A percentile compares a stretch with the other conserved stretches of the same genome.
Evolutionary conservation across 345 rosid species (phyloP).

Genomic region (Draba incana): DNA sequence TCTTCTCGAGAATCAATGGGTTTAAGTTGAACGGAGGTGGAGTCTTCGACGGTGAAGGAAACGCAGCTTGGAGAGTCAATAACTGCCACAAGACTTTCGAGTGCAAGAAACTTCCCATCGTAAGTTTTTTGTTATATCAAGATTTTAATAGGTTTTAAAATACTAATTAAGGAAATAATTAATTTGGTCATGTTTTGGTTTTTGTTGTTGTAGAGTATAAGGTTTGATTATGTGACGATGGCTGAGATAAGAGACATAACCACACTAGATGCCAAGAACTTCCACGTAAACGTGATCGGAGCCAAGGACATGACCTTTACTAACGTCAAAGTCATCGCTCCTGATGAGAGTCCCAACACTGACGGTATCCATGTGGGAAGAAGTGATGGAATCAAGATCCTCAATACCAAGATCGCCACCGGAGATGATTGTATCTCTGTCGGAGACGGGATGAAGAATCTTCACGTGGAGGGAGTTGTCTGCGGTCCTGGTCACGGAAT

Average conservation of each 20-base stretch:
- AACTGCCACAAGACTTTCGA: constrained; percentile 40
- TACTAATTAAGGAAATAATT: not conserved
- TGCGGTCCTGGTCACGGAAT: constrained; percentile 85
- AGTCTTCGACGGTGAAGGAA: constrained; percentile 43
- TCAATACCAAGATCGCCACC: constrained; percentile 47
- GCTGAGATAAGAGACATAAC: constrained; percentile 41
- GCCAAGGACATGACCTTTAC: constrained; percentile 48
- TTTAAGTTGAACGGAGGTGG: constrained; percentile 42
- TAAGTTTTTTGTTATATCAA: not conserved
- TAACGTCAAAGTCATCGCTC: constrained; percentile 45
- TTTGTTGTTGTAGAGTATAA: constrained; percentile 44
- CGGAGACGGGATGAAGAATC: constrained; percentile 51
- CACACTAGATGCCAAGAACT: constrained; percentile 53
- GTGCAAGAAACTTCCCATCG: constrained; percentile 45
- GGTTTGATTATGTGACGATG: constrained; percentile 49
- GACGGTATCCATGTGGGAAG: constrained; percentile 73
- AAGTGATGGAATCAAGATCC: constrained; percentile 43
- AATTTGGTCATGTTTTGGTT: not conserved
- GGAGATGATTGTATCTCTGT: constrained; percentile 73
- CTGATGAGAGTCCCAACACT: constrained; percentile 56
- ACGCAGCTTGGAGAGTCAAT: constrained; percentile 40
- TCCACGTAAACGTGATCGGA: constrained; percentile 55
- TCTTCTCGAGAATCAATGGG: constrained; percentile 25
- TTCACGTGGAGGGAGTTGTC: constrained; percentile 36
- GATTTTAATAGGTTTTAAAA: not conserved